phyloP scores from a whole-genome alignment of 2,329 filamentous ascomycete species.

The Apiospora saccharicola region DNA sequence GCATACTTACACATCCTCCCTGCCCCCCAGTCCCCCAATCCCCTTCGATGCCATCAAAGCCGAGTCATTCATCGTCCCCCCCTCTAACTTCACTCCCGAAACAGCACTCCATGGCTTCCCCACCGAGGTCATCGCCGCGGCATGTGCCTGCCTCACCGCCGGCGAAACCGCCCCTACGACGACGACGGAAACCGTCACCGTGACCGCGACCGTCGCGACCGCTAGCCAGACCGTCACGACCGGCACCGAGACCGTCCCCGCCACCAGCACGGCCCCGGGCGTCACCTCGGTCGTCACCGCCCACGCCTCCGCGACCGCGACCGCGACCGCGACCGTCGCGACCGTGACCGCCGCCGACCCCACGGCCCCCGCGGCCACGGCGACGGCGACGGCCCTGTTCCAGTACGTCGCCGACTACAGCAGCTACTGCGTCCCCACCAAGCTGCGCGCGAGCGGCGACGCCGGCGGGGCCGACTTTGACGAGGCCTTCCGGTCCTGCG shows the following conservation, averaged over 20 bases:
- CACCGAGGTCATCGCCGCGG: background rate
- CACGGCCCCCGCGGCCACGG: too few species aligned
- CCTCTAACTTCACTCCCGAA: background rate
- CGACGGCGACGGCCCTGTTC: too few species aligned
- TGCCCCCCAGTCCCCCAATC: too few species aligned
- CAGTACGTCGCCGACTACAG: too few species aligned
- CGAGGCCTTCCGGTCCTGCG: too few species aligned
- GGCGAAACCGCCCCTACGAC: background rate
- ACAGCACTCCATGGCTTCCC: background rate
- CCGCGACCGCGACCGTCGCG: too few species aligned
- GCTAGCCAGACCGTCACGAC: background rate
- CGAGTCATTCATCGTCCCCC: too few species aligned
- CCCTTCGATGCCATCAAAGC: background rate
- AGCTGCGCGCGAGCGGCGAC: too few species aligned
- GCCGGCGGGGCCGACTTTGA: too few species aligned
- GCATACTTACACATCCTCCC: background rate
- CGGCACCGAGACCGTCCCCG: background rate
- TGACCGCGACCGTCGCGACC: background rate
- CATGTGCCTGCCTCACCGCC: background rate
- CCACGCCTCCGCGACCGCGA: too few species aligned
- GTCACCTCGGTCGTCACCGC: background rate
- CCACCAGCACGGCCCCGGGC: background rate
- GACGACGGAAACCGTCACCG: background rate
- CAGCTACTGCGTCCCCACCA: too few species aligned
- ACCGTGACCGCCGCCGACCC: too few species aligned